Evolutionary conservation across 73 alveolate genomes (phyloP).

Genomic region (Effrenium voratum): DNA sequence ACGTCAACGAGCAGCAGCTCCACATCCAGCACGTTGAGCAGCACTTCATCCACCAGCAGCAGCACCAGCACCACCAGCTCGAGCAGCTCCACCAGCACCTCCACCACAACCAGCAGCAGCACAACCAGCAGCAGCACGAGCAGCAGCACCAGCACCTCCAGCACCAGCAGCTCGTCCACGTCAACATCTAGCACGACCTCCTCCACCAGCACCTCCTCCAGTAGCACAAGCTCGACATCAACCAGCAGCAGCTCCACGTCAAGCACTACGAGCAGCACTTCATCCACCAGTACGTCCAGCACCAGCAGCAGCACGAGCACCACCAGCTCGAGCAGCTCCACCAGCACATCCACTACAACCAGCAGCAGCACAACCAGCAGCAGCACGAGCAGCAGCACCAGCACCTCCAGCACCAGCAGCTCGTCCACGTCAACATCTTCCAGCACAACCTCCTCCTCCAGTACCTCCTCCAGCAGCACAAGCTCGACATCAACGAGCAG

Average conservation of each 20-base stretch:
- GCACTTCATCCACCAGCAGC: background rate
- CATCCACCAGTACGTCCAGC: background rate
- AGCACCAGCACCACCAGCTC: background rate
- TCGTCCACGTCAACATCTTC: background rate
- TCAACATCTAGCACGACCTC: background rate
- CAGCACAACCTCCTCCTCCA: constrained; percentile 9
- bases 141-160: constrained; percentile 15
- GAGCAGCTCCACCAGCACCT: background rate
- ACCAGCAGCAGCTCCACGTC: constrained; percentile 22
- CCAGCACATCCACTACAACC: background rate
- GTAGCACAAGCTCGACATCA: constrained; percentile 10
- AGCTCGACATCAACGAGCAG: no score
- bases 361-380: no score
- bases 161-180: background rate
- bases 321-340: constrained; percentile 8
- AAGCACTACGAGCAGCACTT: background rate
- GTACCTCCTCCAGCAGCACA: no score
- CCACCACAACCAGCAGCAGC: background rate
- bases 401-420: background rate
- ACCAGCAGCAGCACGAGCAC: background rate
- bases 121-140: background rate
- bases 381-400: no score
- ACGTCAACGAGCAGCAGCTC: background rate
- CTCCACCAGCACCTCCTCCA: background rate
- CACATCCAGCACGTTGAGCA: background rate